phyloP scores from a whole-genome alignment of 2,329 filamentous ascomycete genomes.

The Stylonectria norvegica region DNA sequence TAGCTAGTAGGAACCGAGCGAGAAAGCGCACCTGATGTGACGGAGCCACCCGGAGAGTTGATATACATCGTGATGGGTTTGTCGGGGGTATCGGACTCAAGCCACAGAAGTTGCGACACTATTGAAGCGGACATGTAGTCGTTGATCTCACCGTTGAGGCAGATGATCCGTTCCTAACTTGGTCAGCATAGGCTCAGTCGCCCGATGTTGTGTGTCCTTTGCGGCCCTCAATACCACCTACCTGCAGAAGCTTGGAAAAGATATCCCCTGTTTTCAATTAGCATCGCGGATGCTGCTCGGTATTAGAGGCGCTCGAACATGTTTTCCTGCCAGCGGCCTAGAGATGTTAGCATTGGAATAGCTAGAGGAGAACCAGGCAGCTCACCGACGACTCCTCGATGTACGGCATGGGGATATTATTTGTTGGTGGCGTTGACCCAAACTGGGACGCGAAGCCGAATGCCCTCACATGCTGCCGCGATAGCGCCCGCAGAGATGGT shows the following conservation, averaged over 20 bases:
- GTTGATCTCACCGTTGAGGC: slow-evolving; percentile 87
- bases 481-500: slow-evolving; percentile 33
- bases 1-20: neutral
- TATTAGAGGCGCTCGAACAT: slow-evolving; percentile 48
- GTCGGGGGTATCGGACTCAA: slow-evolving; percentile 92
- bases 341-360: slow-evolving; percentile 26
- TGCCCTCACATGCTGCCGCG: slow-evolving; percentile 35
- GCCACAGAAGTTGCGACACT: slow-evolving; percentile 92
- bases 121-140: slow-evolving; percentile 89
- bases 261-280: slow-evolving; percentile 63
- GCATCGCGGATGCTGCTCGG: slow-evolving; percentile 5
- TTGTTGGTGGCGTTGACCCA: slow-evolving; percentile 28
- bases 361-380: slow-evolving; percentile 2
- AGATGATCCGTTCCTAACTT: slow-evolving; percentile 81
- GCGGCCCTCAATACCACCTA: slow-evolving; percentile 31
- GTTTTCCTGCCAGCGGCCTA: slow-evolving; percentile 75
- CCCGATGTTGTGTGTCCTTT: neutral
- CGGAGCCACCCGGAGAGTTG: slow-evolving; percentile 90
- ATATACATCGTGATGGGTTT: slow-evolving; percentile 98
- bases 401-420: slow-evolving; percentile 55
- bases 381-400: slow-evolving; percentile 47
- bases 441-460: slow-evolving; percentile 42
- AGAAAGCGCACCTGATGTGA: slow-evolving; percentile 57
- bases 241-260: slow-evolving; percentile 75
- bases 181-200: slow-evolving; percentile 10